These are phyloP conservation scores for Candida schatavii DNA, from an alignment of 805 yeast genomes.

Conservation along the genomic window DNA sequence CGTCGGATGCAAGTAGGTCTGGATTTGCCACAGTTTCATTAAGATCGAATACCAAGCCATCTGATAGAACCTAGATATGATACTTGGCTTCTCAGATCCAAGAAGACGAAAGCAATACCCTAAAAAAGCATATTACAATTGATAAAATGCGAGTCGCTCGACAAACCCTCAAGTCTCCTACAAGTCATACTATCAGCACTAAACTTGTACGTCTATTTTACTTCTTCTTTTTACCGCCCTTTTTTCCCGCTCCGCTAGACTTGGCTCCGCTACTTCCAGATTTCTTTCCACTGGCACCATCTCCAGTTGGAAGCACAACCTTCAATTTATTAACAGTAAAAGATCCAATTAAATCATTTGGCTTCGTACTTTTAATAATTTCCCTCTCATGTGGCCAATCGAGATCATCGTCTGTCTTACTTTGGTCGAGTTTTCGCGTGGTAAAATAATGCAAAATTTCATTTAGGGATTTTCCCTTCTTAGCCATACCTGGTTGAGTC, in stretches of 20 bases:
- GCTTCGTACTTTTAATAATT: conserved; percentile 52
- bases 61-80: background rate
- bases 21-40: conserved; percentile 29
- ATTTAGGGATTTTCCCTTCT: conserved; percentile 81
- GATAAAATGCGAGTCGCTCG: background rate
- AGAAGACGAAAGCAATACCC: background rate
- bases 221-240: conserved; percentile 12
- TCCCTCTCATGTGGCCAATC: conserved; percentile 76
- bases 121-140: background rate
- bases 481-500: conserved; percentile 72
- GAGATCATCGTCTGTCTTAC: conserved; percentile 45
- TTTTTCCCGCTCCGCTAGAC: conserved; percentile 7
- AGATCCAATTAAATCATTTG: conserved; percentile 62
- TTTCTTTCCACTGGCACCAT: conserved; percentile 23
- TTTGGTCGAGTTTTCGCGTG: conserved; percentile 41
- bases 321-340: conserved; percentile 73
- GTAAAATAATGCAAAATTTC: conserved; percentile 64
- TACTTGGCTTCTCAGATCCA: conserved; percentile 7
- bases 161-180: background rate
- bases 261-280: conserved; percentile 3
- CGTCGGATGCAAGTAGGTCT: conserved; percentile 39
- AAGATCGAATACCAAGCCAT: background rate
- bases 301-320: conserved; percentile 51
- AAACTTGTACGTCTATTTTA: no score
- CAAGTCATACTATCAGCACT: no score